These are phyloP conservation scores for Asterophora lycoperdoides DNA, from an alignment of 768 basidiomycete species.

Conservation along the genomic window DNA sequence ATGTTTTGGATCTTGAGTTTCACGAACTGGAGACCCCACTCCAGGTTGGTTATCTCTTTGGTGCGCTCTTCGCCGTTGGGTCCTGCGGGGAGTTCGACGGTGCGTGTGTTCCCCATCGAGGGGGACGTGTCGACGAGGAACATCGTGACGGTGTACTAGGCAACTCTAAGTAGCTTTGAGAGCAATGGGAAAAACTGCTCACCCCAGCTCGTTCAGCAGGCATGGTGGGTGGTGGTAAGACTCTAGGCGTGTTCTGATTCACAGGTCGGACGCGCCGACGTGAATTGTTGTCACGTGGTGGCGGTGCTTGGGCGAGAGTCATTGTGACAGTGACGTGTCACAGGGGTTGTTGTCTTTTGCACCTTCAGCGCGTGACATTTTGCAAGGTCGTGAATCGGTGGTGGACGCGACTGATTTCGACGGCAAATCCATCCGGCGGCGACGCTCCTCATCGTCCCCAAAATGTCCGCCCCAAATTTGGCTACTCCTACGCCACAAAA, in stretches of 20 bases:
- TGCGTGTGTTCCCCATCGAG: slow-evolving; percentile 70
- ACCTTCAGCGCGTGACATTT: slow-evolving; percentile 31
- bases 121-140: slow-evolving; percentile 87
- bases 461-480: slow-evolving; percentile 40
- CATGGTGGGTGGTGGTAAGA: slow-evolving; percentile 45
- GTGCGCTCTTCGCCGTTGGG: slow-evolving; percentile 46
- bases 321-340: slow-evolving; percentile 22
- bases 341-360: slow-evolving; percentile 27
- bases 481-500: slow-evolving; percentile 33
- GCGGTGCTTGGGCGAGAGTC: slow-evolving; percentile 17
- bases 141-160: slow-evolving; percentile 80
- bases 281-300: slow-evolving; percentile 29
- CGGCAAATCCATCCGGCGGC: slow-evolving; percentile 11
- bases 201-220: slow-evolving; percentile 79
- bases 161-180: slow-evolving; percentile 12
- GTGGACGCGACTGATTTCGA: slow-evolving; percentile 24
- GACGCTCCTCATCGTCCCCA: slow-evolving; percentile 7
- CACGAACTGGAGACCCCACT: slow-evolving; percentile 81
- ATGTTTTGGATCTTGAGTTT: slow-evolving; percentile 91
- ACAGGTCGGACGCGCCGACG: slow-evolving; percentile 29
- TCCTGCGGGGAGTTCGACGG: slow-evolving; percentile 51
- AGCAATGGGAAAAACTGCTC: slow-evolving; percentile 22
- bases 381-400: slow-evolving; percentile 15
- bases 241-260: slow-evolving; percentile 4
- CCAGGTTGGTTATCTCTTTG: slow-evolving; percentile 69